Conservation (phyloP, 2,329 filamentous ascomycete species). For the Byssothecium circinans region DNA sequence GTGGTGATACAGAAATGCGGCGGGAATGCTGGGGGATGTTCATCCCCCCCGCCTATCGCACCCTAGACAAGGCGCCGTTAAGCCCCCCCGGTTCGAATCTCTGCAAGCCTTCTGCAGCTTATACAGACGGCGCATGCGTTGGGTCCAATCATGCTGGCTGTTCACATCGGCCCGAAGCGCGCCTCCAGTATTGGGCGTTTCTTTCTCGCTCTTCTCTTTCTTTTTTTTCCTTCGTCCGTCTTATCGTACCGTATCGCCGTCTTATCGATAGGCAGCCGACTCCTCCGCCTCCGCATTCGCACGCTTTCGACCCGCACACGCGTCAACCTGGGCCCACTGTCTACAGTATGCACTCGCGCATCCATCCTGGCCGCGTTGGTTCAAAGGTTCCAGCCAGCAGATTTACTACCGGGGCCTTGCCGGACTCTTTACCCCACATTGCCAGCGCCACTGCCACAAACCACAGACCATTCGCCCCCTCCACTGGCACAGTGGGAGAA, state of each 20-base stretch:
- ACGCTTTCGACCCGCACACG: too few species aligned
- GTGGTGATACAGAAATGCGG: constrained; percentile 30
- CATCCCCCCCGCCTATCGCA: constrained; percentile 32
- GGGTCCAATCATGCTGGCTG: constrained; percentile 11
- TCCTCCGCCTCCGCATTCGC: too few species aligned
- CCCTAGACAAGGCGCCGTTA: constrained; percentile 34
- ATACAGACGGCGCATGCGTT: constrained; percentile 20
- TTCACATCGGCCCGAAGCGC: not conserved
- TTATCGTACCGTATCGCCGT: too few species aligned
- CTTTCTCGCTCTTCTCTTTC: not conserved
- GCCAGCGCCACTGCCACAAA: constrained; percentile 10
- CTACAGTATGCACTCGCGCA: too few species aligned
- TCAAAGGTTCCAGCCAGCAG: too few species aligned
- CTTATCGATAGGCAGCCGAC: too few species aligned
- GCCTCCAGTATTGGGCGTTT: constrained; percentile 6
- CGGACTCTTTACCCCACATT: too few species aligned
- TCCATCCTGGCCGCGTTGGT: too few species aligned
- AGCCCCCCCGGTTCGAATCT: constrained; percentile 24
- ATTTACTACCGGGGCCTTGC: too few species aligned
- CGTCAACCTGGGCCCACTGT: too few species aligned
- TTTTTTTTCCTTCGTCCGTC: not conserved
- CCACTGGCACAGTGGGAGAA: constrained; percentile 1
- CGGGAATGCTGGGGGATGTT: constrained; percentile 33
- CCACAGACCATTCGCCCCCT: constrained; percentile 7
- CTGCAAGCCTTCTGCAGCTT: constrained; percentile 37